Evolutionary conservation across 768 basidiomycete species (phyloP).

Genomic region (Austroboletus festivus): DNA sequence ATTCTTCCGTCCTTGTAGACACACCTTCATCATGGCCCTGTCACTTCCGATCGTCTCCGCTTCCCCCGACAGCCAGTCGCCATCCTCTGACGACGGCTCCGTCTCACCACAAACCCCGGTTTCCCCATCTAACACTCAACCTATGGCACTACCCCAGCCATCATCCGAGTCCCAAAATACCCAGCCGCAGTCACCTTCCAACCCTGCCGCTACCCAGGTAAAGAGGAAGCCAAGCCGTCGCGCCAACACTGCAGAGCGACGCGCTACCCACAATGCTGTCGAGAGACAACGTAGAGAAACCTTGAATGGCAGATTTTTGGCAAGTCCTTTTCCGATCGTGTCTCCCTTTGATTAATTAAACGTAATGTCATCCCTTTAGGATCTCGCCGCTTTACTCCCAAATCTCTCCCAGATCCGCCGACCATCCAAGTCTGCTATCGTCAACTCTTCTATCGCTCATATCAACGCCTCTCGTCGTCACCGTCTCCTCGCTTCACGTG

Average conservation of each 20-base stretch:
- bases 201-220: slow-evolving; percentile 34
- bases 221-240: slow-evolving; percentile 85
- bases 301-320: slow-evolving; percentile 88
- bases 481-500: slow-evolving; percentile 74
- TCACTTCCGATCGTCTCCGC: slow-evolving; percentile 39
- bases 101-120: slow-evolving; percentile 48
- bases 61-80: slow-evolving; percentile 37
- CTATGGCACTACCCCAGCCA: slow-evolving; percentile 36
- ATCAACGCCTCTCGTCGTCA: slow-evolving; percentile 81
- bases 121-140: slow-evolving; percentile 36
- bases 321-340: slow-evolving; percentile 35
- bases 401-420: slow-evolving; percentile 88
- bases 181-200: slow-evolving; percentile 23
- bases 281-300: slow-evolving; percentile 92
- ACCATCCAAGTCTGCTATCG: slow-evolving; percentile 94
- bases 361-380: slow-evolving; percentile 47
- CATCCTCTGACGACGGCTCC: slow-evolving; percentile 42
- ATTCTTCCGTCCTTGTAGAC: slow-evolving; percentile 15
- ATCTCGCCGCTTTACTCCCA: slow-evolving; percentile 88
- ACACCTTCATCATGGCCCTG: slow-evolving; percentile 31
- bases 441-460: slow-evolving; percentile 92
- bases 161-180: slow-evolving; percentile 24
- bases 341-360: slow-evolving; percentile 15
- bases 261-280: slow-evolving; percentile 96
- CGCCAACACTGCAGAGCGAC: slow-evolving; percentile 94